phyloP scores from a whole-genome alignment of 2,329 filamentous ascomycete species.

The Chalaropsis ovoidea region DNA sequence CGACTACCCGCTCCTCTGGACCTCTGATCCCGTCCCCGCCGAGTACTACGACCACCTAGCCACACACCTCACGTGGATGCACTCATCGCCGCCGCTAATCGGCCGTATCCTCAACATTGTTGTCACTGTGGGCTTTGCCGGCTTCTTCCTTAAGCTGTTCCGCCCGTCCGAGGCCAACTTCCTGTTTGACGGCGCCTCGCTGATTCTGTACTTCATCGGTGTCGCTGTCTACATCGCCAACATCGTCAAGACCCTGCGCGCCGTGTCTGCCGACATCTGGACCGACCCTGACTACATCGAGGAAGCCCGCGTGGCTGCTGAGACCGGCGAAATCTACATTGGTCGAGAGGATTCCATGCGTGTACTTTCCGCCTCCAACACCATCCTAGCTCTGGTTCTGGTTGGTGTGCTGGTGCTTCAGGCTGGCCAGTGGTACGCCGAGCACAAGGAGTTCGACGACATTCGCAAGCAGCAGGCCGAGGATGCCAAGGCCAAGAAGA shows the following conservation, averaged over 20 bases:
- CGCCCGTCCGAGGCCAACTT: slow-evolving; percentile 87
- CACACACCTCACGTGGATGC: slow-evolving; percentile 79
- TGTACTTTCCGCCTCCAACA: slow-evolving; percentile 89
- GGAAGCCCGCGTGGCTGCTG: slow-evolving; percentile 34
- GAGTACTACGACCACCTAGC: slow-evolving; percentile 78
- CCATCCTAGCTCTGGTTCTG: slow-evolving; percentile 83
- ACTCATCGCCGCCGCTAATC: slow-evolving; percentile 85
- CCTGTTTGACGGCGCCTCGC: slow-evolving; percentile 78
- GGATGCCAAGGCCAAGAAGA: slow-evolving; percentile 27
- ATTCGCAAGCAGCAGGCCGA: slow-evolving; percentile 42
- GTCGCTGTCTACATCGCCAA: slow-evolving; percentile 91
- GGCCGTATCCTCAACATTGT: slow-evolving; percentile 89
- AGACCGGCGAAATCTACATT: slow-evolving; percentile 56
- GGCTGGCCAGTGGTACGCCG: slow-evolving; percentile 96
- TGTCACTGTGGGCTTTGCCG: slow-evolving; percentile 74
- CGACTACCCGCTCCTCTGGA: slow-evolving; percentile 83
- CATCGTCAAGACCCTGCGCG: slow-evolving; percentile 85
- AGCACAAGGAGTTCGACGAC: slow-evolving; percentile 83
- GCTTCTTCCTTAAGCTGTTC: slow-evolving; percentile 92
- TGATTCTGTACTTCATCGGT: slow-evolving; percentile 75
- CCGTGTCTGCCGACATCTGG: slow-evolving; percentile 64
- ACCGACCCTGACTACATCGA: slow-evolving; percentile 35
- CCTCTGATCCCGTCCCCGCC: slow-evolving; percentile 51
- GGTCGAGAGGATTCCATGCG: slow-evolving; percentile 80
- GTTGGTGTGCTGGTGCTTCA: slow-evolving; percentile 87